A percentile compares a stretch with the other conserved stretches of the same genome.
These are phyloP conservation scores for Mycena haematopus DNA, from an alignment of 768 basidiomycete genomes.

Conservation along the genomic window DNA sequence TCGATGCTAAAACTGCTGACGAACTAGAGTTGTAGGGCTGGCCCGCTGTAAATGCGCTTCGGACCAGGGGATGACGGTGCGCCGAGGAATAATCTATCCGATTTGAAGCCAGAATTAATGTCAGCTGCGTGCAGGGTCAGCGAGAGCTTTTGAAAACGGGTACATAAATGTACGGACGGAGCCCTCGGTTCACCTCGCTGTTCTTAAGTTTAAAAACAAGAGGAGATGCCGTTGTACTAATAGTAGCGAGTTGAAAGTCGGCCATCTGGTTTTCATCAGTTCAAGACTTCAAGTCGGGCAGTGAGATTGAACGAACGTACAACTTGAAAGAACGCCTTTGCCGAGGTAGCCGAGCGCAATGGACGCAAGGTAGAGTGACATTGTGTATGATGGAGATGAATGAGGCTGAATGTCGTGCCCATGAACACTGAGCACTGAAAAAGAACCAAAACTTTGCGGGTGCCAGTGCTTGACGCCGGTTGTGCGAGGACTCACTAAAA, in stretches of 20 bases:
- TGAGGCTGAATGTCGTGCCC: too few species aligned
- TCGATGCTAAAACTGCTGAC: neutral
- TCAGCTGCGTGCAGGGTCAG: neutral
- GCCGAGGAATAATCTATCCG: neutral
- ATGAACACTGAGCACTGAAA: too few species aligned
- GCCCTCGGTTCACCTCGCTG: neutral
- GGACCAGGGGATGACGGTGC: neutral
- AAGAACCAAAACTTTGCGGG: too few species aligned
- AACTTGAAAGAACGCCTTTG: conserved; percentile 2
- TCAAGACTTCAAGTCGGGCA: neutral
- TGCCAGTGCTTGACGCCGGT: too few species aligned
- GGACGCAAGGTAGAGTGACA: conserved; percentile 7
- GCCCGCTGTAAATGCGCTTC: neutral
- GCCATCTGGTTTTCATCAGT: neutral
- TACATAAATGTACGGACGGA: neutral
- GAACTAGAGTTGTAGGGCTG: neutral
- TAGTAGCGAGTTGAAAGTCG: conserved; percentile 1
- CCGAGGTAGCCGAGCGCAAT: neutral
- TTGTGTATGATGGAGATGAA: neutral
- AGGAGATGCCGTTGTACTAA: neutral
- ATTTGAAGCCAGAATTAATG: neutral
- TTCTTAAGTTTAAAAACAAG: neutral
- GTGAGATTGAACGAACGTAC: neutral
- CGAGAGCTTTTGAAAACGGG: neutral
- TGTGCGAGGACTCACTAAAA: too few species aligned